Conservation (phyloP, 352 stramenopile species). For the Pythium sp. region DNA sequence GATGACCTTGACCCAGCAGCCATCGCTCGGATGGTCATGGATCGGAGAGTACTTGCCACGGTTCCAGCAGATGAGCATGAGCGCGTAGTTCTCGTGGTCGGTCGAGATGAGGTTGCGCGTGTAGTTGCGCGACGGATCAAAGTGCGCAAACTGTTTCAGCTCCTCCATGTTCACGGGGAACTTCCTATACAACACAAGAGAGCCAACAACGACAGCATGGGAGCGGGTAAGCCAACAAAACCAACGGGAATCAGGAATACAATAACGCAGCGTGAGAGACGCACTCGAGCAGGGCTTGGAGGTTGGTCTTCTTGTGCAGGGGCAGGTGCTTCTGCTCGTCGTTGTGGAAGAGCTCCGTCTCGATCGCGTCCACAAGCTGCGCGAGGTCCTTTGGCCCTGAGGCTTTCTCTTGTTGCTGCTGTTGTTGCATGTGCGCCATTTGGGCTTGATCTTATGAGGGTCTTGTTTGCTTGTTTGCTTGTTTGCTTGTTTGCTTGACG, state of each 20-base stretch:
- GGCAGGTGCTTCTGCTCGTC: conserved; percentile 42
- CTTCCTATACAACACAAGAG: conserved; percentile 20
- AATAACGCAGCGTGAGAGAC: not conserved
- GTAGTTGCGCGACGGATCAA: conserved; percentile 87
- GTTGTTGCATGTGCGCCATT: not conserved
- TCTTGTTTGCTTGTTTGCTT: not conserved
- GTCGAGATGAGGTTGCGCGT: conserved; percentile 94
- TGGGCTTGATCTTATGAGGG: not conserved
- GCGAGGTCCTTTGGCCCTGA: conserved; percentile 30
- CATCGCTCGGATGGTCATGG: conserved; percentile 88
- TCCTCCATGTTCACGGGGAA: conserved; percentile 57
- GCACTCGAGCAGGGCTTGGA: conserved; percentile 60
- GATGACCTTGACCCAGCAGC: conserved; percentile 85
- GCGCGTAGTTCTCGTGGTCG: conserved; percentile 90
- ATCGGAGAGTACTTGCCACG: conserved; percentile 71
- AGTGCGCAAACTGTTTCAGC: conserved; percentile 74
- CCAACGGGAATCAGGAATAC: not conserved
- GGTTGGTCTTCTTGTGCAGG: conserved; percentile 56
- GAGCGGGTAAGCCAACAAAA: not conserved
- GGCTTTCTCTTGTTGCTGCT: not conserved
- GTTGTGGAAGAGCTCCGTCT: conserved; percentile 34
- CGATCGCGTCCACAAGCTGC: conserved; percentile 52
- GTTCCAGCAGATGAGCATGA: conserved; percentile 94
- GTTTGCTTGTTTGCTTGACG: not conserved
- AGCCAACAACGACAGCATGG: not conserved